Percentiles rank a stretch among this genome's conserved stretches.
Evolutionary conservation across 192 early-diverging fungal species (phyloP).

Genomic region (Haplosporangium gracile): DNA sequence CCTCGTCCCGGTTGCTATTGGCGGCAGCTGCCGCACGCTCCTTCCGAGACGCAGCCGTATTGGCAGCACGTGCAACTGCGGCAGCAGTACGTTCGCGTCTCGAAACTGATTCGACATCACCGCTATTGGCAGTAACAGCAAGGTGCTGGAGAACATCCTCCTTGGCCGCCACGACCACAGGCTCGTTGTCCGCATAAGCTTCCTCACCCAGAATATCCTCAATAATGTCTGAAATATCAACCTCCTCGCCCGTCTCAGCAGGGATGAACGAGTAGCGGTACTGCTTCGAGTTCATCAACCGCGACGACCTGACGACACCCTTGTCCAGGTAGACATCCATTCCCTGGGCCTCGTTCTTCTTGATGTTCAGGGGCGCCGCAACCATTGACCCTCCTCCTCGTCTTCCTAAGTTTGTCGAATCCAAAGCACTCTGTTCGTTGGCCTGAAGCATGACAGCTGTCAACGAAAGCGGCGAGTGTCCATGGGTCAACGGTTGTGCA

Average conservation of each 20-base stretch:
- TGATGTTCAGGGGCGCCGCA: slow-evolving; percentile 46
- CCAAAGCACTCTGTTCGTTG: neutral
- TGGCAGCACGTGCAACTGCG: neutral
- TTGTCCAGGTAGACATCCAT: slow-evolving; percentile 53
- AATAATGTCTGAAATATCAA: slow-evolving; percentile 63
- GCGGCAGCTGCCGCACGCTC: neutral
- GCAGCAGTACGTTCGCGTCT: neutral
- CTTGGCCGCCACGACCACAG: neutral
- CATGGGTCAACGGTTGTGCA: slow-evolving; percentile 41
- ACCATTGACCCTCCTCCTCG: slow-evolving; percentile 10
- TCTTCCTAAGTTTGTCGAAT: neutral
- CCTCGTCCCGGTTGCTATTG: neutral
- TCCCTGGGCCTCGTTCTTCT: slow-evolving; percentile 54
- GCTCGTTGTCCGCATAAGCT: slow-evolving; percentile 13
- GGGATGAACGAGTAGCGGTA: slow-evolving; percentile 63
- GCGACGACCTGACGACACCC: slow-evolving; percentile 57
- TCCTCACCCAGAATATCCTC: slow-evolving; percentile 61
- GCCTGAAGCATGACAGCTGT: slow-evolving; percentile 22
- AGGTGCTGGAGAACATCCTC: neutral
- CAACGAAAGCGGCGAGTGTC: slow-evolving; percentile 39
- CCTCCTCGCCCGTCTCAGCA: slow-evolving; percentile 45
- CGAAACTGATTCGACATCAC: neutral
- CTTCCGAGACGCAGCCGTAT: neutral
- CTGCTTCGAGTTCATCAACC: slow-evolving; percentile 55
- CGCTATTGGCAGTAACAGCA: neutral